phyloP scores from a whole-genome alignment of 257 asterid species.

The Plectranthus barbatus region DNA sequence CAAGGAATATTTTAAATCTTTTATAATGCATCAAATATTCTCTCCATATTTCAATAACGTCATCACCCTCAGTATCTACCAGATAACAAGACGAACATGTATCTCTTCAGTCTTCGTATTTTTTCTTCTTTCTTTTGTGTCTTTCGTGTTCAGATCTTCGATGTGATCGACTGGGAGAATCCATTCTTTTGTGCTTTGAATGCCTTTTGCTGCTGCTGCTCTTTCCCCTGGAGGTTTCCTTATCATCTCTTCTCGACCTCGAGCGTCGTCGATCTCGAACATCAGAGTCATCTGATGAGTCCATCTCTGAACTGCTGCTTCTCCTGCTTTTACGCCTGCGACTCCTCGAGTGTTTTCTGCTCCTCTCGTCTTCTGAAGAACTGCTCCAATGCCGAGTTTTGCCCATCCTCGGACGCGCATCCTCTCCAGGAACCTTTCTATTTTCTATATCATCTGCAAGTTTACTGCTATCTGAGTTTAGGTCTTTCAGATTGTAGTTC shows the following conservation, averaged over 20 bases:
- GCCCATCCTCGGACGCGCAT: constrained; percentile 12
- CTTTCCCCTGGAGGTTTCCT: constrained; percentile 37
- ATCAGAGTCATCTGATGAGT: constrained; percentile 31
- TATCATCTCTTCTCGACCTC: constrained; percentile 45
- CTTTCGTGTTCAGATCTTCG: constrained; percentile 42
- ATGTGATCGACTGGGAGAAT: constrained; percentile 50
- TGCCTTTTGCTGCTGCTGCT: constrained; percentile 65
- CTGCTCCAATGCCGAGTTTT: constrained; percentile 20
- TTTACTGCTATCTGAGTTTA: constrained; percentile 6
- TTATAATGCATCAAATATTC: too few species aligned
- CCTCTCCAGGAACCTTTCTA: constrained; percentile 17
- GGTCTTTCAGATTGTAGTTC: too few species aligned
- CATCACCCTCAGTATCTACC: too few species aligned
- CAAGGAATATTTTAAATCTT: too few species aligned
- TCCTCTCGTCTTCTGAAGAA: constrained; percentile 55
- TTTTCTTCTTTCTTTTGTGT: constrained; percentile 39
- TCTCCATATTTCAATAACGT: too few species aligned
- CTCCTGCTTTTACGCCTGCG: constrained; percentile 33
- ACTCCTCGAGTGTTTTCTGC: constrained; percentile 40
- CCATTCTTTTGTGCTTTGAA: constrained; percentile 51
- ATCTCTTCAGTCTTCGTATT: constrained; percentile 20
- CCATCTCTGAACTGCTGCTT: constrained; percentile 32
- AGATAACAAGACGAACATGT: too few species aligned
- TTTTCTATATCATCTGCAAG: constrained; percentile 8
- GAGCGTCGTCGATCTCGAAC: constrained; percentile 32